phyloP scores from a whole-genome alignment of 495 filamentous ascomycete genomes.

The Daldinia concentrica region DNA sequence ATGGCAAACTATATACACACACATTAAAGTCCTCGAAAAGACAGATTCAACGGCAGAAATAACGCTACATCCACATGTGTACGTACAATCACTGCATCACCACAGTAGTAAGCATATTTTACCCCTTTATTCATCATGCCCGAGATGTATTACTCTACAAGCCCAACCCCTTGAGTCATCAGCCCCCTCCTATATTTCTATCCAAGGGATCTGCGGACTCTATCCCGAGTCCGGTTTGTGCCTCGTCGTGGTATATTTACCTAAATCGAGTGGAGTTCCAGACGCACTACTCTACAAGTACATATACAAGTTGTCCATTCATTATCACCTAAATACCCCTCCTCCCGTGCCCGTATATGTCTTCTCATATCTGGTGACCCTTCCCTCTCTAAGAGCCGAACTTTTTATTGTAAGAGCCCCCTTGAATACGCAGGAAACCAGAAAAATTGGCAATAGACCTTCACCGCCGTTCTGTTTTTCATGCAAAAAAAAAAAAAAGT shows the following conservation, averaged over 20 bases:
- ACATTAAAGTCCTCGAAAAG: too few species aligned
- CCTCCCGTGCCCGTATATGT: neutral
- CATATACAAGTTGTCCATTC: conserved; percentile 22
- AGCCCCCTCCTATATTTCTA: conserved; percentile 17
- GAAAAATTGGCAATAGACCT: neutral
- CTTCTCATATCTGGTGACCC: conserved; percentile 1
- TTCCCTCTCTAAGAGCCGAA: conserved; percentile 14
- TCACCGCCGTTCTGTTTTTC: neutral
- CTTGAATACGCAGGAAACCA: conserved; percentile 6
- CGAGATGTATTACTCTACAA: conserved; percentile 7
- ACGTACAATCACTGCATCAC: neutral
- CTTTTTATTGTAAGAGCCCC: conserved; percentile 13
- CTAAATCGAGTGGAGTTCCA: conserved; percentile 41
- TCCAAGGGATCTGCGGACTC: conserved; percentile 21
- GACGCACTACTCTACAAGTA: conserved; percentile 39
- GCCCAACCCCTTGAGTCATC: neutral
- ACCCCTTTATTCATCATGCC: conserved; percentile 22
- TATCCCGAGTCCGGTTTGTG: conserved; percentile 18
- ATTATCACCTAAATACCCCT: neutral
- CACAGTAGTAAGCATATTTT: neutral
- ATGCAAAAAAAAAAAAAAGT: conserved; percentile 16
- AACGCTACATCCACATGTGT: too few species aligned
- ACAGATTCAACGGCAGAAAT: too few species aligned
- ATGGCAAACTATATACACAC: too few species aligned
- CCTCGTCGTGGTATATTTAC: conserved; percentile 21